Conservation (phyloP, 2,329 filamentous ascomycete species). For the Verticillium nubilum region DNA sequence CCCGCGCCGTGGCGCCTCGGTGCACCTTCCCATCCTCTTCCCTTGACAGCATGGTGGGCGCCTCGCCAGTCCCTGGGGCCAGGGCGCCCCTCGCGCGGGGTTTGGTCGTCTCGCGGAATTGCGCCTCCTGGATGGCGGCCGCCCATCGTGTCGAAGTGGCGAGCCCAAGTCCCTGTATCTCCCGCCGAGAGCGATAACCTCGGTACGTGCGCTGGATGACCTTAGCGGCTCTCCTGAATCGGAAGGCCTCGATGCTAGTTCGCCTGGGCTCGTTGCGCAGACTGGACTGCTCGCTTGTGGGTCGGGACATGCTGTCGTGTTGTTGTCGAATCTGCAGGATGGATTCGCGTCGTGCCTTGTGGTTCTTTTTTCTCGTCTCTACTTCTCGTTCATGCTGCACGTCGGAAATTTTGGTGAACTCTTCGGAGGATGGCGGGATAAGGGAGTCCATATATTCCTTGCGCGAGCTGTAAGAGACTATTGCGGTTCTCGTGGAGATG, state of each 20-base stretch:
- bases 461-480: slow-evolving; percentile 12
- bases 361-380: slow-evolving; percentile 34
- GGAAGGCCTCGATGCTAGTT: slow-evolving; percentile 13
- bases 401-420: slow-evolving; percentile 42
- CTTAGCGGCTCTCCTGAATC: slow-evolving; percentile 40
- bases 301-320: slow-evolving; percentile 10
- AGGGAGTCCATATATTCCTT: slow-evolving; percentile 47
- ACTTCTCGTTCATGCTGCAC: slow-evolving; percentile 43
- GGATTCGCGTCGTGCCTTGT: slow-evolving; percentile 28
- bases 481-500: background rate
- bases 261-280: slow-evolving; percentile 3
- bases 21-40: slow-evolving; percentile 1
- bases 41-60: slow-evolving; percentile 7
- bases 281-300: slow-evolving; percentile 6
- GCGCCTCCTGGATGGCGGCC: slow-evolving; percentile 56
- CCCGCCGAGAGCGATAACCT: slow-evolving; percentile 67
- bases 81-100: slow-evolving; percentile 31
- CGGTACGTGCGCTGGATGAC: slow-evolving; percentile 69
- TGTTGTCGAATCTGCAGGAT: slow-evolving; percentile 19
- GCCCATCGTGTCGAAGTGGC: slow-evolving; percentile 68
- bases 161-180: slow-evolving; percentile 63
- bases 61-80: slow-evolving; percentile 5
- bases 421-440: slow-evolving; percentile 36
- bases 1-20: slow-evolving; percentile 40
- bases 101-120: slow-evolving; percentile 44